Percentiles rank a stretch among this genome's conserved stretches.
phyloP scores from a whole-genome alignment of 345 rosid genomes.

The Lepidium africanum region DNA sequence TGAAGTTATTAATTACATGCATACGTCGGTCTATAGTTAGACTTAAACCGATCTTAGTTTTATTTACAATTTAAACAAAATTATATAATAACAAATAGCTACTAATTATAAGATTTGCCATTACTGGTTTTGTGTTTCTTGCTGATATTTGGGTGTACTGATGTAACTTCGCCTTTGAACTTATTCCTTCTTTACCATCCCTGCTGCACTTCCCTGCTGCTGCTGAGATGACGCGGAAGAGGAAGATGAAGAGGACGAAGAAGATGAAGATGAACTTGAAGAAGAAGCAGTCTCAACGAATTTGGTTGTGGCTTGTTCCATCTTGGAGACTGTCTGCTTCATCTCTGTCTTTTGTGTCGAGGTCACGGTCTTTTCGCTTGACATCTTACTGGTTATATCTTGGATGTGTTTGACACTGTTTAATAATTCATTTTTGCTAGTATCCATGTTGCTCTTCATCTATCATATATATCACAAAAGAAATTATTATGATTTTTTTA shows the following conservation, averaged over 20 bases:
- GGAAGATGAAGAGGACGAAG: not conserved
- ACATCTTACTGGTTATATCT: conserved; percentile 16
- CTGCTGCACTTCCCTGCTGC: not conserved
- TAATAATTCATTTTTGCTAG: not conserved
- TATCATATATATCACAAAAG: not conserved
- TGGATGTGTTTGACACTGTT: conserved; percentile 2
- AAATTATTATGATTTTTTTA: not conserved
- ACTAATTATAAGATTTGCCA: not conserved
- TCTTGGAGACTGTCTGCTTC: conserved; percentile 18
- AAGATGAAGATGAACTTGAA: not conserved
- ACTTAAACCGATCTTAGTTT: conserved; percentile 16
- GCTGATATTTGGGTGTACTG: not conserved
- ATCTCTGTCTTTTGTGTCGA: conserved; percentile 9
- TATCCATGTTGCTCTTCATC: conserved; percentile 25
- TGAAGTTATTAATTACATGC: conserved; percentile 6
- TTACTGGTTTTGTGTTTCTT: not conserved
- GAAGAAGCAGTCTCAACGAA: conserved; percentile 25
- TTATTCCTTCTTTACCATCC: not conserved
- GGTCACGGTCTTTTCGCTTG: conserved; percentile 11
- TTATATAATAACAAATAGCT: not conserved
- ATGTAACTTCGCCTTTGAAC: not conserved
- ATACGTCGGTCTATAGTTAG: conserved; percentile 4
- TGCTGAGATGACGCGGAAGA: not conserved
- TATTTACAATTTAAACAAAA: conserved; percentile 7
- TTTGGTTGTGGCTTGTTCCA: conserved; percentile 19